Percentiles rank a stretch among this genome's conserved stretches.
phyloP scores from a whole-genome alignment of 768 basidiomycete genomes.

The Lanmaoa rubissima region DNA sequence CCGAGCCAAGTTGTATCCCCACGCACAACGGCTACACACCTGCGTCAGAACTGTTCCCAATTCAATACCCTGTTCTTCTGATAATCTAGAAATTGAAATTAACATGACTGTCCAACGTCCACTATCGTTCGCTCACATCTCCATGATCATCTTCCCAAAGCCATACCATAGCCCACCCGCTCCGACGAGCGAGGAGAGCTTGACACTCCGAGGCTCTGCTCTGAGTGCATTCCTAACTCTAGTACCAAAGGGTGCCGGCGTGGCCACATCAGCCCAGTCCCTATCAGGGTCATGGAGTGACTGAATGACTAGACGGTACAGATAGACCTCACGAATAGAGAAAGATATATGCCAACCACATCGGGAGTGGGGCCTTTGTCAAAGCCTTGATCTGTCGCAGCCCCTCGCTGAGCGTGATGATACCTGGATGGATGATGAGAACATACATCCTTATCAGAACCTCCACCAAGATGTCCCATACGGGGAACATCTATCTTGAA shows the following conservation, averaged over 20 bases:
- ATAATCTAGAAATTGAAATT: conserved; percentile 49
- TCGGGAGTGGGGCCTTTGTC: conserved; percentile 79
- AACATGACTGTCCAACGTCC: neutral
- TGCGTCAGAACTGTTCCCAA: conserved; percentile 71
- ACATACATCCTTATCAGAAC: conserved; percentile 77
- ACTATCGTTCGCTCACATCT: conserved; percentile 52
- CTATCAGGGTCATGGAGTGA: conserved; percentile 37
- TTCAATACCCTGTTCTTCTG: conserved; percentile 69
- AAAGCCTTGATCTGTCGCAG: conserved; percentile 64
- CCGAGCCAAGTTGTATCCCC: neutral
- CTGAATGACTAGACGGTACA: neutral
- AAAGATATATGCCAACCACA: conserved; percentile 89
- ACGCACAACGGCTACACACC: conserved; percentile 36
- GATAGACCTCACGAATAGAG: conserved; percentile 61
- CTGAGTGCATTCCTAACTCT: conserved; percentile 85
- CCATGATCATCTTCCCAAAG: conserved; percentile 83
- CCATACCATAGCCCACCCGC: conserved; percentile 90
- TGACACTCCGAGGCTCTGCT: conserved; percentile 85
- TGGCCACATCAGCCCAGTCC: conserved; percentile 86
- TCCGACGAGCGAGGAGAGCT: conserved; percentile 79
- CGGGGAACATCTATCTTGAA: conserved; percentile 83
- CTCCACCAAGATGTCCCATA: conserved; percentile 88
- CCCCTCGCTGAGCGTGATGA: conserved; percentile 7
- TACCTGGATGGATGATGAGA: neutral
- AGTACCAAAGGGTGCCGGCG: conserved; percentile 72